Evolutionary conservation across 2,329 filamentous ascomycete species (phyloP).

Genomic region (Arthroderma sp.): DNA sequence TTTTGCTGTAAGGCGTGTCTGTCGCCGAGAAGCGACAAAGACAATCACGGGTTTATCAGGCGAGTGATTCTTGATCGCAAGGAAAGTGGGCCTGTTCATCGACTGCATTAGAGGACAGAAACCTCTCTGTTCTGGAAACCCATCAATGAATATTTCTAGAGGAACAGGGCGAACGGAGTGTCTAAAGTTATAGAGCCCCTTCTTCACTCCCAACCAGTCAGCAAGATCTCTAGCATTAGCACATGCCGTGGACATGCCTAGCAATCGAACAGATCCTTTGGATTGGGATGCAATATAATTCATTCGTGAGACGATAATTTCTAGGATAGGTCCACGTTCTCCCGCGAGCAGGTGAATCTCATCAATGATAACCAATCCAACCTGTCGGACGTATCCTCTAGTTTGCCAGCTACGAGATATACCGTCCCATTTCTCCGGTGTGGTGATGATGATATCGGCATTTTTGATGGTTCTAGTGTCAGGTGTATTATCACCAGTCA

Average conservation of each 20-base stretch:
- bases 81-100: conserved; percentile 94
- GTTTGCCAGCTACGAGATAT: conserved; percentile 98
- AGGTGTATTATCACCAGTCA: conserved; percentile 96
- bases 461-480: conserved; percentile 91
- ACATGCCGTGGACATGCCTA: conserved; percentile 99
- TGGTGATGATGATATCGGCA: conserved; percentile 95
- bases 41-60: conserved; percentile 96
- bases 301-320: conserved; percentile 90
- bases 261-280: conserved; percentile 71
- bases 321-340: conserved; percentile 90
- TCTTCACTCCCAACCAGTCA: conserved; percentile 95
- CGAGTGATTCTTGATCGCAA: conserved; percentile 92
- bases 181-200: conserved; percentile 90
- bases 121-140: conserved; percentile 85
- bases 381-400: conserved; percentile 86
- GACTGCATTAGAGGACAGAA: conserved; percentile 98
- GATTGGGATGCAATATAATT: conserved; percentile 97
- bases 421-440: conserved; percentile 99
- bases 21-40: conserved; percentile 87
- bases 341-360: conserved; percentile 96
- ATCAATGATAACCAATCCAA: conserved; percentile 93
- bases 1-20: conserved; percentile 88
- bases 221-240: conserved; percentile 88
- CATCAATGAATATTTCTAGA: conserved; percentile 91
- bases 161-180: conserved; percentile 95